Conservation (phyloP, 345 rosid species). For the Melaleuca alternifolia region DNA sequence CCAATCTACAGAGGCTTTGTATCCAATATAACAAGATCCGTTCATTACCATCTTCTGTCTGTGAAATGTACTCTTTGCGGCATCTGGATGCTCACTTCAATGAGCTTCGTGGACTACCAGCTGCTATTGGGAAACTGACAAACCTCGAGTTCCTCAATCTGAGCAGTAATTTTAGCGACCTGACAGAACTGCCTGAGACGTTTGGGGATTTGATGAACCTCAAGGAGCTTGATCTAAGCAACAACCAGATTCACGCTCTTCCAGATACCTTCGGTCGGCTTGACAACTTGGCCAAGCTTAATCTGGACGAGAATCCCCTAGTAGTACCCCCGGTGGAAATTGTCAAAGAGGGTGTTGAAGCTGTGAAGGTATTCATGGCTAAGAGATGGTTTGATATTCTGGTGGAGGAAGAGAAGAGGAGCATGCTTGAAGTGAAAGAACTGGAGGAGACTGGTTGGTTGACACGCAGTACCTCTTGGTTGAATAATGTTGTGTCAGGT, state of each 20-base stretch:
- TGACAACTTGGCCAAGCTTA: constrained; percentile 57
- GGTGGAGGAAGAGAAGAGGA: constrained; percentile 57
- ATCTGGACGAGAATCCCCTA: constrained; percentile 66
- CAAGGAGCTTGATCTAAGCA: constrained; percentile 78
- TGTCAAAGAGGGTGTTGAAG: constrained; percentile 61
- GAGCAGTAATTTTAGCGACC: constrained; percentile 70
- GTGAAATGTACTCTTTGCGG: constrained; percentile 56
- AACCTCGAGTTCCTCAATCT: constrained; percentile 67
- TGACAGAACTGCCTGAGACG: constrained; percentile 65
- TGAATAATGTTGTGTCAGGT: constrained; percentile 38
- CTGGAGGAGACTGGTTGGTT: constrained; percentile 56
- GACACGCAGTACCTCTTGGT: constrained; percentile 70
- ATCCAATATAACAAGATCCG: constrained; percentile 73
- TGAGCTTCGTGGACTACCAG: constrained; percentile 58
- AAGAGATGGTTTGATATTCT: constrained; percentile 63
- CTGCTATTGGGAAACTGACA: constrained; percentile 46
- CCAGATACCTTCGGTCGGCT: constrained; percentile 81
- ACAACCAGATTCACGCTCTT: constrained; percentile 79
- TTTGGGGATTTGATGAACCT: constrained; percentile 70
- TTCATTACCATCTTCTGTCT: constrained; percentile 58
- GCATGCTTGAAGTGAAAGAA: constrained; percentile 41
- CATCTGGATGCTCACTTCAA: constrained; percentile 82
- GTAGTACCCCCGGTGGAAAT: constrained; percentile 51
- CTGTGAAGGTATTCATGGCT: constrained; percentile 62
- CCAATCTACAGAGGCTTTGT: constrained; percentile 44